A percentile compares a stretch with the other conserved stretches of the same genome.
Conservation (phyloP, 352 stramenopile genomes). For the Phytophthora vignae region DNA sequence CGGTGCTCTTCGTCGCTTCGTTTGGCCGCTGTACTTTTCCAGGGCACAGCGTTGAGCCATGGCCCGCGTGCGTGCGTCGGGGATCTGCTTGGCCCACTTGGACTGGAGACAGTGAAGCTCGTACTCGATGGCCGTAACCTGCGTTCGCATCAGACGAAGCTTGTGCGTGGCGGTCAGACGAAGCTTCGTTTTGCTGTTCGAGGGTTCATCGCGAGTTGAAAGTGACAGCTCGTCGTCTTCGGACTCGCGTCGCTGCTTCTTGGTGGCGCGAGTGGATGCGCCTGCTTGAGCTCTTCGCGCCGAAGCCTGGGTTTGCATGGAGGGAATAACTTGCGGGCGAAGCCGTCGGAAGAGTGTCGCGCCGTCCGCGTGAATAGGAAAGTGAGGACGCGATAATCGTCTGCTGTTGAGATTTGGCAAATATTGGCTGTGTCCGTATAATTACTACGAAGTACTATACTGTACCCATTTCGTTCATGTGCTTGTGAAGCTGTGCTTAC, state of each 20-base stretch:
- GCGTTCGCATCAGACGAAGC: constrained; percentile 13
- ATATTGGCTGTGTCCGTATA: too few species aligned
- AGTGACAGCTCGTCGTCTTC: not conserved
- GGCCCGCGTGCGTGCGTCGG: constrained; percentile 6
- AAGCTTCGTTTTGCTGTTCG: not conserved
- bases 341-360: too few species aligned
- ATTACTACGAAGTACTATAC: too few species aligned
- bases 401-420: too few species aligned
- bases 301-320: too few species aligned
- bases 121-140: constrained; percentile 36
- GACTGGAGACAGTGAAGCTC: constrained; percentile 23
- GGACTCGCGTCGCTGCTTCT: not conserved
- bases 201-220: not conserved
- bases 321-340: too few species aligned
- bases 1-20: not conserved
- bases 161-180: not conserved
- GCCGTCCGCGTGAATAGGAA: too few species aligned
- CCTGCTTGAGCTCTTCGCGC: not conserved
- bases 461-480: too few species aligned
- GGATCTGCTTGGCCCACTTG: constrained; percentile 31
- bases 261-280: not conserved
- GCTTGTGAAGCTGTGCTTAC: too few species aligned
- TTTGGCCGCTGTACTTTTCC: not conserved
- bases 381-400: too few species aligned
- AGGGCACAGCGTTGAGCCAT: not conserved